These are phyloP conservation scores for Pythium sp. DNA, from an alignment of 352 stramenopile genomes.

Conservation along the genomic window DNA sequence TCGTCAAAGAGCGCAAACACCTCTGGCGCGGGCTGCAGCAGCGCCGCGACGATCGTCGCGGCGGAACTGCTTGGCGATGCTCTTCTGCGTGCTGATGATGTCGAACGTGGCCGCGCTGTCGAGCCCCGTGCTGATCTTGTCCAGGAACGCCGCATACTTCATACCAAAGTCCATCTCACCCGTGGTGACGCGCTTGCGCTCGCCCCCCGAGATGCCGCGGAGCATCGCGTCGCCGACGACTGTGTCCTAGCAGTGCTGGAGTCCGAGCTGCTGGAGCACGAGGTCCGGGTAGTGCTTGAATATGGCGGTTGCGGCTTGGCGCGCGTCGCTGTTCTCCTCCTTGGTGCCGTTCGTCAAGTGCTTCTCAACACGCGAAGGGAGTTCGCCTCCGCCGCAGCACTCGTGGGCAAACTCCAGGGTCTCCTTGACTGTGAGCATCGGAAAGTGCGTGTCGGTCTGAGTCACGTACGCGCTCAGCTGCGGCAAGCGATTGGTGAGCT, in stretches of 20 bases:
- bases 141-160: slow-evolving; percentile 70
- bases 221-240: slow-evolving; percentile 29
- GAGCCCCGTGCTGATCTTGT: slow-evolving; percentile 69
- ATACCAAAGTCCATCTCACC: slow-evolving; percentile 76
- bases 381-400: too few relatives aligned
- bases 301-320: too few relatives aligned
- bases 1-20: slow-evolving; percentile 55
- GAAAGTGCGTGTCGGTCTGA: slow-evolving; percentile 85
- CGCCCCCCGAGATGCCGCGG: slow-evolving; percentile 59
- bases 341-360: too few relatives aligned
- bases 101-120: slow-evolving; percentile 57
- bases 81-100: slow-evolving; percentile 49
- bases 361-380: too few relatives aligned
- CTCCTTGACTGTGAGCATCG: slow-evolving; percentile 49
- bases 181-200: slow-evolving; percentile 59
- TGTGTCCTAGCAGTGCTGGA: slow-evolving; percentile 12
- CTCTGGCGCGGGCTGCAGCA: slow-evolving; percentile 73
- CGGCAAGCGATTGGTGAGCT: too few relatives aligned
- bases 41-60: too few relatives aligned
- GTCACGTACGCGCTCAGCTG: too few relatives aligned
- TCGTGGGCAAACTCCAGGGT: slow-evolving; percentile 46
- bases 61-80: slow-evolving; percentile 44
- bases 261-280: slow-evolving; percentile 9
- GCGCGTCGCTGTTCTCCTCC: too few relatives aligned
- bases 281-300: slow-evolving; percentile 14